phyloP scores from a whole-genome alignment of 495 filamentous ascomycete species.

The Pyrenula massariospora region DNA sequence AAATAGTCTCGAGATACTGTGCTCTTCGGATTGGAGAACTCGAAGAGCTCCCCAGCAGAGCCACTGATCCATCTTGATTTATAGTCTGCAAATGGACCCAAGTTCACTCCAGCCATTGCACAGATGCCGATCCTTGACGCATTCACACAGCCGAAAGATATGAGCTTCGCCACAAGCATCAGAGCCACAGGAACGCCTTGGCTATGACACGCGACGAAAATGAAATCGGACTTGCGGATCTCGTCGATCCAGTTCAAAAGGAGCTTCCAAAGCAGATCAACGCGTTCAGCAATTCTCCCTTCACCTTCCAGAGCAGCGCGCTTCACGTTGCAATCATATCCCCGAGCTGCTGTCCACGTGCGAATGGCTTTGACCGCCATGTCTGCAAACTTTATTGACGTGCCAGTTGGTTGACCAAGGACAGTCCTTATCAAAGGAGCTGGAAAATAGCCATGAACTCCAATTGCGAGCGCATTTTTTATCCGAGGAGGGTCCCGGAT shows the following conservation, averaged over 20 bases:
- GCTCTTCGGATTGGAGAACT: slow-evolving; percentile 72
- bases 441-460: slow-evolving; percentile 90
- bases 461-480: slow-evolving; percentile 79
- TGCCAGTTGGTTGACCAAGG: slow-evolving; percentile 89
- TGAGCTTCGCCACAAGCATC: slow-evolving; percentile 87
- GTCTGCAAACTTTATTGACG: slow-evolving; percentile 85
- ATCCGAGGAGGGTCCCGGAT: slow-evolving; percentile 57
- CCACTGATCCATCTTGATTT: slow-evolving; percentile 75
- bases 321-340: slow-evolving; percentile 59
- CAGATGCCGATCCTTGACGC: slow-evolving; percentile 65
- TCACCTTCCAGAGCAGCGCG: slow-evolving; percentile 96
- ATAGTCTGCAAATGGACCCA: slow-evolving; percentile 83
- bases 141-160: slow-evolving; percentile 63
- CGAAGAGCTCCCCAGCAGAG: slow-evolving; percentile 83
- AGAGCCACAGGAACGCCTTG: slow-evolving; percentile 90
- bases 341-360: slow-evolving; percentile 61
- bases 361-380: slow-evolving; percentile 75
- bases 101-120: slow-evolving; percentile 90
- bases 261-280: slow-evolving; percentile 87
- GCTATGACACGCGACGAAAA: slow-evolving; percentile 83
- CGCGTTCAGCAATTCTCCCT: slow-evolving; percentile 82
- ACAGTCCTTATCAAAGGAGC: slow-evolving; percentile 73
- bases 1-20: slow-evolving; percentile 73
- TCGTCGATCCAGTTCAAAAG: slow-evolving; percentile 91
- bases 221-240: slow-evolving; percentile 75